phyloP scores from a whole-genome alignment of 177 flowering plant genomes.

The Vitis hybrid region DNA sequence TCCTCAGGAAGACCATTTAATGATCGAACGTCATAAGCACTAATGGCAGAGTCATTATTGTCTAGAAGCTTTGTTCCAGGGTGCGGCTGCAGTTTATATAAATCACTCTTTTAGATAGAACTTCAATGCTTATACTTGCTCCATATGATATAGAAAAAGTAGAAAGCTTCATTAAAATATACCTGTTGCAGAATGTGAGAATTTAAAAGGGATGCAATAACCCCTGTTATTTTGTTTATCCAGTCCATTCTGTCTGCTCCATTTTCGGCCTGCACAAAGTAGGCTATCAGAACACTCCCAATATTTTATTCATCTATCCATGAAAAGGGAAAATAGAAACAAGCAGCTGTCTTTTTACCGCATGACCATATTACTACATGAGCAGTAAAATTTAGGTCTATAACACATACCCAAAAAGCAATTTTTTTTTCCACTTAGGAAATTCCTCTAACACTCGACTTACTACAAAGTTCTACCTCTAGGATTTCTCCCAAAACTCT shows the following conservation, averaged over 20 bases:
- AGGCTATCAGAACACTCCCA: constrained; percentile 1
- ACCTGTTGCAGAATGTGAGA: constrained; percentile 79
- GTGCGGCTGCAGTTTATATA: constrained; percentile 32
- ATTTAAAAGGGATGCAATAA: constrained; percentile 77
- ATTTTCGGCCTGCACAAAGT: constrained; percentile 76
- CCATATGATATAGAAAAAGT: not conserved
- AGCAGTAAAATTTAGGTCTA: too few relatives aligned
- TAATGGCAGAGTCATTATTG: constrained; percentile 16
- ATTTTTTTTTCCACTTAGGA: not conserved
- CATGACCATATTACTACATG: too few relatives aligned
- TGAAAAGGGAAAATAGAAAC: not conserved
- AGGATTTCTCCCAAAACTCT: too few relatives aligned
- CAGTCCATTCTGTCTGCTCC: constrained; percentile 90
- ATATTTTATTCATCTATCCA: not conserved
- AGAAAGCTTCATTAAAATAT: not conserved
- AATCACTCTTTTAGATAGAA: not conserved
- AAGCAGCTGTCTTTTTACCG: not conserved
- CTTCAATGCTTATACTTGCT: not conserved
- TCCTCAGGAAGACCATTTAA: constrained; percentile 27
- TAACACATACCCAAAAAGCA: not conserved
- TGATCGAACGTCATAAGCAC: constrained; percentile 23
- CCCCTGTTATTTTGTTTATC: constrained; percentile 87
- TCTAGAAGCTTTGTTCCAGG: constrained; percentile 24
- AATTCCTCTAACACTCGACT: too few relatives aligned
- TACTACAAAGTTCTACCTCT: too few relatives aligned